Evolutionary conservation across 768 basidiomycete genomes (phyloP).

Genomic region (Peribolospora kevripleyi): DNA sequence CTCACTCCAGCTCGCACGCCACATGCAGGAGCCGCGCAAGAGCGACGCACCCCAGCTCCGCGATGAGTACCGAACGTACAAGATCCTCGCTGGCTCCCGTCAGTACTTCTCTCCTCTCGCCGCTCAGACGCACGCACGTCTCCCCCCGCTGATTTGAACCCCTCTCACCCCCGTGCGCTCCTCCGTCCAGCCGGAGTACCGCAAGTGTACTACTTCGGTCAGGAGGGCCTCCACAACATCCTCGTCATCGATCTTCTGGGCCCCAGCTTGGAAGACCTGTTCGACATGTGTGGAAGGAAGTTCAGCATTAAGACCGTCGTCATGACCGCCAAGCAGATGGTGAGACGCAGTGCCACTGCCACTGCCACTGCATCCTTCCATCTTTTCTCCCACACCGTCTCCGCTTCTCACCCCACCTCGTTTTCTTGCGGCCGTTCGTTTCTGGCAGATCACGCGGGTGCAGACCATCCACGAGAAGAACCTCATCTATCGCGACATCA

Average conservation of each 20-base stretch:
- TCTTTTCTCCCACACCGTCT: neutral
- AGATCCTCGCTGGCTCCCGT: slow-evolving; percentile 78
- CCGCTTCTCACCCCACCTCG: neutral
- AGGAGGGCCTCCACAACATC: slow-evolving; percentile 95
- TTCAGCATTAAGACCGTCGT: slow-evolving; percentile 96
- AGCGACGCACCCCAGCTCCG: slow-evolving; percentile 93
- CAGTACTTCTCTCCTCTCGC: slow-evolving; percentile 18
- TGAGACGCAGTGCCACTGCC: slow-evolving; percentile 23
- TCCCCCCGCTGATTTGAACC: neutral
- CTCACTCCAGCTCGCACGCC: neutral
- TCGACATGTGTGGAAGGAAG: slow-evolving; percentile 97
- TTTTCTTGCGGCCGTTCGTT: neutral
- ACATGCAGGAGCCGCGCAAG: slow-evolving; percentile 37
- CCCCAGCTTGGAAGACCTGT: slow-evolving; percentile 86
- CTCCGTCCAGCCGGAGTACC: slow-evolving; percentile 58
- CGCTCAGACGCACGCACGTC: neutral
- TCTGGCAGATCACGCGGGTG: slow-evolving; percentile 60
- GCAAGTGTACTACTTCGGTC: slow-evolving; percentile 98
- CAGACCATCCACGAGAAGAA: slow-evolving; percentile 99
- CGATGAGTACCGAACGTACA: slow-evolving; percentile 96
- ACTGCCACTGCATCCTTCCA: slow-evolving; percentile 1
- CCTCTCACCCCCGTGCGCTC: no score
- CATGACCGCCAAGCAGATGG: slow-evolving; percentile 98
- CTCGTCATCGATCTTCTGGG: slow-evolving; percentile 95
- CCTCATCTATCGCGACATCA: slow-evolving; percentile 97